Percentiles rank a stretch among this genome's conserved stretches.
These are phyloP conservation scores for Aphanomyces cochlioides DNA, from an alignment of 352 stramenopile genomes.

Conservation along the genomic window DNA sequence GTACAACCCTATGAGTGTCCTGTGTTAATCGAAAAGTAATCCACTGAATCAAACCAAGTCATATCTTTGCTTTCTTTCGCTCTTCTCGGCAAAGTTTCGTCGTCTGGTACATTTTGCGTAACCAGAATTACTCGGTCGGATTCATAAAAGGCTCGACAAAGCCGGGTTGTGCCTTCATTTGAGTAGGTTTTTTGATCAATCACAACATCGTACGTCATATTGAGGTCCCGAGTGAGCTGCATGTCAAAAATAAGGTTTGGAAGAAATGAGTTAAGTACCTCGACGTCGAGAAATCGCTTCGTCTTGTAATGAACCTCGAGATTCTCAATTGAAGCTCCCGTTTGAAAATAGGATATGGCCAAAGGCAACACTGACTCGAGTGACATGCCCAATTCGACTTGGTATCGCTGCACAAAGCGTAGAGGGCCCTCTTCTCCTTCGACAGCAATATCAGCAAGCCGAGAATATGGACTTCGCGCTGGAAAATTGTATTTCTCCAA, in stretches of 20 bases:
- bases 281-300: slow-evolving; percentile 13
- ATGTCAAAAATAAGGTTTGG: background rate
- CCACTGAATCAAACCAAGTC: background rate
- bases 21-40: background rate
- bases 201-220: slow-evolving; percentile 17
- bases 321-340: background rate
- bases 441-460: background rate
- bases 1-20: background rate
- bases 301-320: slow-evolving; percentile 15
- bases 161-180: background rate
- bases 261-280: background rate
- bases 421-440: background rate
- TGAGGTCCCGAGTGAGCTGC: background rate
- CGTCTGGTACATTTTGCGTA: slow-evolving; percentile 1
- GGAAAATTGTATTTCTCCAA: slow-evolving; percentile 17
- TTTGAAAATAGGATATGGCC: slow-evolving; percentile 5
- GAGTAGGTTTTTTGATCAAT: background rate
- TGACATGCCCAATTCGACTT: background rate
- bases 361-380: background rate
- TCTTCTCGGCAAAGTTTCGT: background rate
- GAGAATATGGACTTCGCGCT: background rate
- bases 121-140: background rate
- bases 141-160: slow-evolving; percentile 9
- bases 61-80: background rate
- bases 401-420: slow-evolving; percentile 8